Evolutionary conservation across 371 early-diverging fungal species (phyloP).

Genomic region (Pancytospora epiphaga): DNA sequence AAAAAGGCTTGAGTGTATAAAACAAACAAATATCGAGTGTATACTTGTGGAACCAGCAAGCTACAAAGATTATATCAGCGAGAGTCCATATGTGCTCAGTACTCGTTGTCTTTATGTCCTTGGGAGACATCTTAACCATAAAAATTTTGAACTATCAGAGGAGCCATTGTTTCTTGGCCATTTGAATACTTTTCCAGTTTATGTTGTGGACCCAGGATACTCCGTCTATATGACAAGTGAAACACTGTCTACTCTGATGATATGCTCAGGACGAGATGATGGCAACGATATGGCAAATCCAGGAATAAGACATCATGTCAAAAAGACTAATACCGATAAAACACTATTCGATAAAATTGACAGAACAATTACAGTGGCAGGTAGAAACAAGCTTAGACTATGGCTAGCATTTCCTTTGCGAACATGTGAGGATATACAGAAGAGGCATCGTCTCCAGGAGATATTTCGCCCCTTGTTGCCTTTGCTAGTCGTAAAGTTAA

Average conservation of each 20-base stretch:
- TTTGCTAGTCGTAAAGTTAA: not conserved
- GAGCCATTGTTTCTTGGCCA: not conserved
- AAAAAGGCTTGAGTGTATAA: not conserved
- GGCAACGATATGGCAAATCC: not conserved
- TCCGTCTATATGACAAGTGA: not conserved
- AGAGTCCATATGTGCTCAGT: not conserved
- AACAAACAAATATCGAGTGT: not conserved
- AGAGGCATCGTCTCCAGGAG: not conserved
- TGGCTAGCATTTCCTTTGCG: not conserved
- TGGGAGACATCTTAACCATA: not conserved
- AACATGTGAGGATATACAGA: not conserved
- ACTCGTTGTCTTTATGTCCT: not conserved
- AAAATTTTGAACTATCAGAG: not conserved
- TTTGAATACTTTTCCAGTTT: not conserved
- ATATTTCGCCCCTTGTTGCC: not conserved
- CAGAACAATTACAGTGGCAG: not conserved
- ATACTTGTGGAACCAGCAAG: not conserved
- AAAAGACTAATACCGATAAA: not conserved
- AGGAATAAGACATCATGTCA: not conserved
- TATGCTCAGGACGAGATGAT: not conserved
- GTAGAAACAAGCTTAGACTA: not conserved
- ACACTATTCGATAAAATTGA: not conserved
- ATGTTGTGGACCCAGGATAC: not conserved
- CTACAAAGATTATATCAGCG: not conserved
- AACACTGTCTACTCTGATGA: not conserved